Conservation (phyloP, 805 yeast species). For the Saccharomyces kudriavzevii region DNA sequence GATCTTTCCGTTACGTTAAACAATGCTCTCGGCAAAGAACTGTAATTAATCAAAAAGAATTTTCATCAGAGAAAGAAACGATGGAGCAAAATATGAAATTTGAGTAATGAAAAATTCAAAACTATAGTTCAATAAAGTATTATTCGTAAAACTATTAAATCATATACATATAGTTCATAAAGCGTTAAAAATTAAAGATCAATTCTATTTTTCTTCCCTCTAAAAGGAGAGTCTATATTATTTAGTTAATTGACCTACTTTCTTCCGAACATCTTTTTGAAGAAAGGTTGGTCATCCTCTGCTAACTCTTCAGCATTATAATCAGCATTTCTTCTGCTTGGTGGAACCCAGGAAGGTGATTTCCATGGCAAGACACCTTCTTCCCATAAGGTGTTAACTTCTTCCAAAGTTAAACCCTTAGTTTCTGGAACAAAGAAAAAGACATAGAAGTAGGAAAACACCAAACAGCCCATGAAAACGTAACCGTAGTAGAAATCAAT, state of each 20-base stretch:
- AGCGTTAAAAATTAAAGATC: background rate
- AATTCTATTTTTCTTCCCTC: background rate
- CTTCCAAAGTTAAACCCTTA: slow-evolving; percentile 69
- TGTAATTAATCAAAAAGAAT: no score
- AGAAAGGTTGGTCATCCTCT: slow-evolving; percentile 23
- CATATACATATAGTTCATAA: background rate
- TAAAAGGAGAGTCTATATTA: background rate
- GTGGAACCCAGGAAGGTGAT: slow-evolving; percentile 44
- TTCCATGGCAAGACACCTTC: slow-evolving; percentile 35
- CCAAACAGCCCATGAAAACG: slow-evolving; percentile 47
- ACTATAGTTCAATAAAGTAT: background rate
- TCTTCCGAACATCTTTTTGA: slow-evolving; percentile 11
- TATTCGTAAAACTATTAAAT: background rate
- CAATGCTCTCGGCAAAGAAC: no score
- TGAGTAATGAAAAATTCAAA: background rate
- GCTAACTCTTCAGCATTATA: slow-evolving; percentile 20
- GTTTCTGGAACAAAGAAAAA: slow-evolving; percentile 67
- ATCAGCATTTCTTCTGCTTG: slow-evolving; percentile 27
- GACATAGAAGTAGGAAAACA: slow-evolving; percentile 50
- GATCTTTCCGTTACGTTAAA: background rate
- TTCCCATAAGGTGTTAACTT: slow-evolving; percentile 55
- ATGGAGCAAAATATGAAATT: background rate
- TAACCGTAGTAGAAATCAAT: slow-evolving; percentile 65
- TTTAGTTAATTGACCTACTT: slow-evolving; percentile 2
- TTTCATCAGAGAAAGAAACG: no score